A percentile compares a stretch with the other conserved stretches of the same genome.
Evolutionary conservation across 495 filamentous ascomycete species (phyloP).

Genomic region (Pyronema omphalodes): DNA sequence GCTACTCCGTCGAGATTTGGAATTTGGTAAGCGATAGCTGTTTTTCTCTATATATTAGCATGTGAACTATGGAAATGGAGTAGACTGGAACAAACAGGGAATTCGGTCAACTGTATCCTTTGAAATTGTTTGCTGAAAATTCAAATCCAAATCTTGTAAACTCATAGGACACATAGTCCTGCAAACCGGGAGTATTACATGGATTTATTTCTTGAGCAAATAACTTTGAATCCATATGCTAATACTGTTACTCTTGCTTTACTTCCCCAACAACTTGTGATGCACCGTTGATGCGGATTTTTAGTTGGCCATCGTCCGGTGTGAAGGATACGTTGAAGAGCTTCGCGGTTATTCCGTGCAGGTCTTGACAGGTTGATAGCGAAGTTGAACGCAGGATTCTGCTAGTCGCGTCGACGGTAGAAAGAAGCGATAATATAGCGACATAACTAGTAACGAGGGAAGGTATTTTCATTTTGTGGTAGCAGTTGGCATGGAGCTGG

Average conservation of each 20-base stretch:
- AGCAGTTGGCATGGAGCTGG: neutral
- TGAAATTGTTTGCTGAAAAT: constrained; percentile 35
- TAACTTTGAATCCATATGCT: constrained; percentile 61
- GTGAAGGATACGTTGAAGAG: constrained; percentile 63
- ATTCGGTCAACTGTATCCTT: constrained; percentile 39
- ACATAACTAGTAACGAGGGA: constrained; percentile 19
- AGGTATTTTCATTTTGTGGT: neutral
- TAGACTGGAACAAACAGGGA: constrained; percentile 32
- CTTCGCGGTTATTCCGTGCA: constrained; percentile 59
- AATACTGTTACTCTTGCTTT: constrained; percentile 51
- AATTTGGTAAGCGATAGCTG: constrained; percentile 56
- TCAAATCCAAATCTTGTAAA: constrained; percentile 55
- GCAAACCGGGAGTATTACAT: constrained; percentile 43
- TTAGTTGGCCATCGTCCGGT: constrained; percentile 49
- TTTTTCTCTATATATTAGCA: constrained; percentile 1
- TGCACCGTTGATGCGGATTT: constrained; percentile 57
- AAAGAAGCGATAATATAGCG: constrained; percentile 15
- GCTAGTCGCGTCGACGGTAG: neutral
- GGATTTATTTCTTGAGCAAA: constrained; percentile 50
- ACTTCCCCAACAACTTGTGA: constrained; percentile 74
- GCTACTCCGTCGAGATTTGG: constrained; percentile 78
- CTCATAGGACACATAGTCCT: constrained; percentile 81
- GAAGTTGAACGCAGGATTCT: constrained; percentile 36
- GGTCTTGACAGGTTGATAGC: constrained; percentile 52
- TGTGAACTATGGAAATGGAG: neutral